Evolutionary conservation across 2,329 filamentous ascomycete species (phyloP), one percentile per base, ranked within the genome.

Genomic region (Colletotrichum coccodes): DNA sequence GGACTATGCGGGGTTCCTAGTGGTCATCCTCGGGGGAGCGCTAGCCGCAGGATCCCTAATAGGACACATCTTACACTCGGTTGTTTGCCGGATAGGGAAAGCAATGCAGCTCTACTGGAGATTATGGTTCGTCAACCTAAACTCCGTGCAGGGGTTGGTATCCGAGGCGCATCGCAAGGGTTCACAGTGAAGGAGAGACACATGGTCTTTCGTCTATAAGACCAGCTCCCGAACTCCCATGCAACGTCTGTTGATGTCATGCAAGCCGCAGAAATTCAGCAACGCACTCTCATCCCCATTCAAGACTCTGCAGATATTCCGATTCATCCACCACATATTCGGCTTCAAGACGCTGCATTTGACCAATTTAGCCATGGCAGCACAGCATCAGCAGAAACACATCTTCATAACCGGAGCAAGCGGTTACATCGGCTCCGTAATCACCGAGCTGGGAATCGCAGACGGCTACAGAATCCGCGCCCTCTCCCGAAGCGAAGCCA

Each of bases 391-490:
- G 9, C 38, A 36, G 28, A 49, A 60, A 32, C 46, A 32, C 46
- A 56, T 73, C 56, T 83, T 83, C 75, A 76, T 84, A 6, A 83
- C 81, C 44, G 81, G 81, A 3, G 81, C 76, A 12, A 79, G 71
- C 57, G 81, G 81, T 36, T 82, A 79, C 71, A 71, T 83, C 40
- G 82, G 81, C 63, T 72, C 73, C 4, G 73, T 73, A n/a, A 65
- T 85, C 21, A 77, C 75, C 40, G 71, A 77, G 46, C 70, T 77
- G 32, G 81, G 82, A 64, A 68, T 83, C 38, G 69, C 74, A 18
- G 68, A 78, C 6, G 81, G 82, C 64, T 81, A 85, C 72, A 64
- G 72, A 8, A 81, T 86, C 21, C 74, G 74, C 58, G 82, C 78
- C 9, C 49, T 62, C 38, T 62, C 49, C 28, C 49, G 60, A 14